Base-by-base conservation (phyloP, 768 basidiomycete species). In the Suillus placidus region DNA sequence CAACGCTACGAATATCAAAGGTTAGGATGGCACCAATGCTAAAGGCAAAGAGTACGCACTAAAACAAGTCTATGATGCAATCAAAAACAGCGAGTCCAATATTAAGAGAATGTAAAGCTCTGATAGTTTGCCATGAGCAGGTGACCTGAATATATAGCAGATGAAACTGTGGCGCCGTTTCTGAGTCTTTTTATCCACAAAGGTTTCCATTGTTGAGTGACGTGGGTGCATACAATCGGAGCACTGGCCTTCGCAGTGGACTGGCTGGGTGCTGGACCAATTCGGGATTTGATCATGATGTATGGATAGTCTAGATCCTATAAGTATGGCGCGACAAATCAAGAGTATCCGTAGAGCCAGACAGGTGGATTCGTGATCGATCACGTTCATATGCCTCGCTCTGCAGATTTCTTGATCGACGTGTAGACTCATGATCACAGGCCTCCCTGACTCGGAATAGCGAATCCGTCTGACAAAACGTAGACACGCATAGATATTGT, bases 1-100 rank as follows among this genome's bases (percentile, higher is more conserved):
- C 45, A 12, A 63, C 66, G 66, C 20, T 43, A 34, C 13, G n/a
- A 57, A 38, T 14, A 57, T 38, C 4, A 38, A 26, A n/a, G 37
- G 37, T 38, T 4, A 57, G 8, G 37, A 23, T 37, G n/a, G 9
- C 56, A 38, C 37, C 12, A 23, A 6, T n/a, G 7, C 13, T 14
- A 9, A 26, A 26, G 23, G 13, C 3, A 9, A 38, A 26, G 8
- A 38, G 4, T 26, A 4, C 56, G 37, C 14, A 57, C 56, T 8
- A 37, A 18, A 26, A 18, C 56, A 38, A 52, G 23, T 57, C 35
- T 57, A 37, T 57, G 56, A 14, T 23, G n/a, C 35, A 37, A 13
- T 35, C 52, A 54, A 54, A 13, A 23, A 49, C 5, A 49, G 52
- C 34, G 20, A 56, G 55, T 57, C 23, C 14, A 6, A 35, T 20